Conservation (phyloP, 768 basidiomycete species). For the Suillus subluteus region DNA sequence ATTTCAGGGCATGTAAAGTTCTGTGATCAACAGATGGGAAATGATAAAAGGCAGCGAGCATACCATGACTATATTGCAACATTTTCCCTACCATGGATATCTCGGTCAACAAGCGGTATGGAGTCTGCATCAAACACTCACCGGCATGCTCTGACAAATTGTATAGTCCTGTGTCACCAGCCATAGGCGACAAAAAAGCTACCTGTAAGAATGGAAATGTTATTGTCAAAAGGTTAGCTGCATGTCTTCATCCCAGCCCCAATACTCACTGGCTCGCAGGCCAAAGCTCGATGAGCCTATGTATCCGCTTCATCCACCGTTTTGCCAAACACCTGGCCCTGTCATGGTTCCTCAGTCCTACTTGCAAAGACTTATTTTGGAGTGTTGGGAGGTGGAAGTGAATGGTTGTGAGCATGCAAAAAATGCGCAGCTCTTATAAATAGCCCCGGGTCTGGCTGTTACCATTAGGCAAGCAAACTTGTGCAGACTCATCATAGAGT, state of each 20-base stretch:
- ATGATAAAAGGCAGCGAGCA: not conserved
- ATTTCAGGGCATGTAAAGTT: slow-evolving; percentile 4
- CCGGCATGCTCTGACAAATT: slow-evolving; percentile 2
- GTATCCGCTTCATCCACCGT: not conserved
- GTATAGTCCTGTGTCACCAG: not conserved
- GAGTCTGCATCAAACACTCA: not conserved
- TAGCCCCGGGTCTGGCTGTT: not conserved
- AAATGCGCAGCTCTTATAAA: not conserved
- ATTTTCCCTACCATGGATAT: not conserved
- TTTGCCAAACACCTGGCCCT: not conserved
- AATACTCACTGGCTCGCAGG: not conserved
- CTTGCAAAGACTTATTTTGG: not conserved
- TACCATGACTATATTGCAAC: not conserved
- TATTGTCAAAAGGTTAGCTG: slow-evolving; percentile 1
- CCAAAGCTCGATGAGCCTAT: not conserved
- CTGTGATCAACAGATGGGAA: not conserved
- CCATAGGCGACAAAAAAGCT: not conserved
- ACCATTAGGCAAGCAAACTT: not conserved
- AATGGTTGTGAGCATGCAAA: not conserved
- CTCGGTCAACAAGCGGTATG: not conserved
- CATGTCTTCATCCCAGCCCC: not conserved
- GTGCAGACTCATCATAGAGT: not conserved
- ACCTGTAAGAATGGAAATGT: not conserved
- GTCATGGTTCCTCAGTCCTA: not conserved
- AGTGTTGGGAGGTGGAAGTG: not conserved